Percentiles rank a stretch among this genome's conserved stretches.
Evolutionary conservation across 169 alveolate genomes (phyloP).

Genomic region (Cryptosporidium ubiquitum): DNA sequence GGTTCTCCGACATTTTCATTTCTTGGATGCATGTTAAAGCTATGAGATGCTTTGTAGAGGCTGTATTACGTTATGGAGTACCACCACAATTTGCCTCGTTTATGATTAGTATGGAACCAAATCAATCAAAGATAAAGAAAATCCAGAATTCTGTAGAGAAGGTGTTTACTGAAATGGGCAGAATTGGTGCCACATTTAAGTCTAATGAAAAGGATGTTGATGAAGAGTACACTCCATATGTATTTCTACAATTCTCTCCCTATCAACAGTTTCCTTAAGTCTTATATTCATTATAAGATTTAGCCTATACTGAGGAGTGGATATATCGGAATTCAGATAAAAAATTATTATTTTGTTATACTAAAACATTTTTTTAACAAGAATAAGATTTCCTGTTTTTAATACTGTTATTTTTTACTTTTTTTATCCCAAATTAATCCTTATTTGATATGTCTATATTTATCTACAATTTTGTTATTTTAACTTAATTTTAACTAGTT

Average conservation of each 20-base stretch:
- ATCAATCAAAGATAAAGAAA: constrained; percentile 72
- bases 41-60: constrained; percentile 90
- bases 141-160: constrained; percentile 74
- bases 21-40: constrained; percentile 90
- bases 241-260: constrained; percentile 61
- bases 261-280: constrained; percentile 41
- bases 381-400: not conserved
- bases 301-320: not conserved
- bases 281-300: not conserved
- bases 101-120: constrained; percentile 76
- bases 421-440: not conserved
- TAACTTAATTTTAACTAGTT: not conserved
- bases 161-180: constrained; percentile 76
- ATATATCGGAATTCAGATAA: not conserved
- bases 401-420: not conserved
- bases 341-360: not conserved
- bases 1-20: constrained; percentile 89
- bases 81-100: constrained; percentile 89
- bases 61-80: constrained; percentile 90
- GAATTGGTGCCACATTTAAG: constrained; percentile 53
- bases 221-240: constrained; percentile 72
- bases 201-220: constrained; percentile 67
- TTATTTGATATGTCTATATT: not conserved
- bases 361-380: not conserved
- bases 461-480: not conserved